Evolutionary conservation across 768 basidiomycete genomes (phyloP).

Genomic region (Tubosaeta brunneosetosa): DNA sequence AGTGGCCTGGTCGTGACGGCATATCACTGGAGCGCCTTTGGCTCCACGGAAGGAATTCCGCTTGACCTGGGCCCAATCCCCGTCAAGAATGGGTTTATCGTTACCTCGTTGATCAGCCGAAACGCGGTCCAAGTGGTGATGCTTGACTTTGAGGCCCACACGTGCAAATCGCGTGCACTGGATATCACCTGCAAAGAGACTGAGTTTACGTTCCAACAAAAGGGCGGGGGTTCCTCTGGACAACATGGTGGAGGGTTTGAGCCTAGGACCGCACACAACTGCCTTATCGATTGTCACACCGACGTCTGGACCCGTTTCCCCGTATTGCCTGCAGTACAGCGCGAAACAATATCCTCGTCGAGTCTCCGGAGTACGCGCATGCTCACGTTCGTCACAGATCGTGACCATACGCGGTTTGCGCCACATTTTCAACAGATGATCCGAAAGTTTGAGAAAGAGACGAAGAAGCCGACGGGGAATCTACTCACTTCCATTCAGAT

Average conservation of each 20-base stretch:
- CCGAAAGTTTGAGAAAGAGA: conserved; percentile 41
- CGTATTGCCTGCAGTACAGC: conserved; percentile 48
- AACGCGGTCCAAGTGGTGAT: conserved; percentile 40
- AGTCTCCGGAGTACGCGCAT: conserved; percentile 30
- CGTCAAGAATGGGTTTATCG: conserved; percentile 16
- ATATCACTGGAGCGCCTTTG: conserved; percentile 57
- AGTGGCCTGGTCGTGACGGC: conserved; percentile 18
- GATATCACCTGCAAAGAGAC: conserved; percentile 53
- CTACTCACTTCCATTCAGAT: conserved; percentile 38
- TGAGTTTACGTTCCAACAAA: conserved; percentile 52
- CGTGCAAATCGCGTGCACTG: conserved; percentile 41
- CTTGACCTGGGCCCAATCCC: conserved; percentile 30
- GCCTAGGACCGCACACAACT: conserved; percentile 39
- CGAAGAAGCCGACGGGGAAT: conserved; percentile 49
- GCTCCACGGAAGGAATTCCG: conserved; percentile 42
- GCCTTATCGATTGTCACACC: conserved; percentile 49
- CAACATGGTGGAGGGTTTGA: conserved; percentile 1
- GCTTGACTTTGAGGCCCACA: conserved; percentile 31
- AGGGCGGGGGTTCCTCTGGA: conserved; percentile 20
- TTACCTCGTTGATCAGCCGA: conserved; percentile 46
- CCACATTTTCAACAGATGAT: conserved; percentile 46
- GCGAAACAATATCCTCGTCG: conserved; percentile 38
- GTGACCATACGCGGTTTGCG: conserved; percentile 31
- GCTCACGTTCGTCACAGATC: conserved; percentile 43
- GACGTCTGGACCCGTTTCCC: conserved; percentile 63